Percentiles rank a stretch among this genome's conserved stretches.
phyloP scores from a whole-genome alignment of 2,329 filamentous ascomycete genomes.

The Fusarium sp. region DNA sequence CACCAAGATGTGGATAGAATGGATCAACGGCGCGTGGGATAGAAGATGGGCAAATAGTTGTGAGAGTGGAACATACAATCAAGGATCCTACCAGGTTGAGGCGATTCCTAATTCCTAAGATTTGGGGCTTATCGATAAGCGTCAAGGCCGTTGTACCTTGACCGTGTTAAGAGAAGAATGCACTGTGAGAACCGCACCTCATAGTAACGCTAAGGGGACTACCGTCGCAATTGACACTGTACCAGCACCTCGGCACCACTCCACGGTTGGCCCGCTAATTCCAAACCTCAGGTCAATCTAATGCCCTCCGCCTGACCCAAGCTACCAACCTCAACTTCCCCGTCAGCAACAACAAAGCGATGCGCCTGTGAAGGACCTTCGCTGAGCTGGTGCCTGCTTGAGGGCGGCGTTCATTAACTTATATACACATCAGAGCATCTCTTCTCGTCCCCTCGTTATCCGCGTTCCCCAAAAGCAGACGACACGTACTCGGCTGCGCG shows the following conservation, averaged over 20 bases:
- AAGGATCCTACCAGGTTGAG: background rate
- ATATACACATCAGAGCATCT: background rate
- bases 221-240: constrained; percentile 30
- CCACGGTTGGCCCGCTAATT: constrained; percentile 34
- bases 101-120: constrained; percentile 38
- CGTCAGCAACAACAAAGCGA: constrained; percentile 36
- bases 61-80: background rate
- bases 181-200: fast-evolving
- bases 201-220: background rate
- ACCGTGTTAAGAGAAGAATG: background rate
- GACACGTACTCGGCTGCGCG: constrained; percentile 30
- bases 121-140: constrained; percentile 41
- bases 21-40: constrained; percentile 3
- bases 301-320: constrained; percentile 41
- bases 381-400: constrained; percentile 27
- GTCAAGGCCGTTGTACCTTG: background rate
- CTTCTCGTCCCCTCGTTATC: background rate
- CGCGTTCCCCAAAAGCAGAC: constrained; percentile 1
- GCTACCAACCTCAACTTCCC: constrained; percentile 35
- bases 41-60: background rate
- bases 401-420: constrained; percentile 20
- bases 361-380: constrained; percentile 39
- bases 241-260: constrained; percentile 9
- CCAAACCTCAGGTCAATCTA: constrained; percentile 35
- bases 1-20: background rate